phyloP scores from a whole-genome alignment of 1,284 basidiomycete genomes.

The Sporisorium exsertum region DNA sequence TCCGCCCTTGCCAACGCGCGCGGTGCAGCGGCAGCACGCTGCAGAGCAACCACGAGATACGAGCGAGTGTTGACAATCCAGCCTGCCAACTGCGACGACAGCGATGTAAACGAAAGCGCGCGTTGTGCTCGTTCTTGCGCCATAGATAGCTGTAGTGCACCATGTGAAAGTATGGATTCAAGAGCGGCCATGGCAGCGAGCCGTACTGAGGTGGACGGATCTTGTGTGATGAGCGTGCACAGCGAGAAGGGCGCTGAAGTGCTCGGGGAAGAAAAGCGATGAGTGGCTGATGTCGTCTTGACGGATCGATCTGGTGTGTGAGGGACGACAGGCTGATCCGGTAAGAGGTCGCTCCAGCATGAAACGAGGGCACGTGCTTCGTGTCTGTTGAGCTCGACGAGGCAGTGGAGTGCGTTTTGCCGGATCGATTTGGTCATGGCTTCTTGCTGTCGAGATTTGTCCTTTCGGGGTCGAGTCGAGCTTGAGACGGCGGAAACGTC shows the following conservation, averaged over 20 bases:
- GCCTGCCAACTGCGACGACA: slow-evolving; percentile 36
- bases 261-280: slow-evolving; percentile 8
- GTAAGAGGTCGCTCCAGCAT: slow-evolving; percentile 29
- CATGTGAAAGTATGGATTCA: slow-evolving; percentile 23
- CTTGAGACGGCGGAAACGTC: slow-evolving; percentile 34
- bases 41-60: slow-evolving; percentile 23
- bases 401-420: slow-evolving; percentile 33
- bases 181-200: slow-evolving; percentile 30
- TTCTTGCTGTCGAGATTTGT: slow-evolving; percentile 30
- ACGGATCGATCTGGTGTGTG: background rate
- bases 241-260: slow-evolving; percentile 11
- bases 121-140: slow-evolving; percentile 39
- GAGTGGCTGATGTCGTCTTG: background rate
- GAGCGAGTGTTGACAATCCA: slow-evolving; percentile 44
- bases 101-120: slow-evolving; percentile 36
- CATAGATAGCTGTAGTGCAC: slow-evolving; percentile 29
- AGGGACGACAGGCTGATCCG: slow-evolving; percentile 14
- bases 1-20: slow-evolving; percentile 1
- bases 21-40: slow-evolving; percentile 14
- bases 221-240: slow-evolving; percentile 26
- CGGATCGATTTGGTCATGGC: slow-evolving; percentile 28
- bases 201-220: slow-evolving; percentile 28
- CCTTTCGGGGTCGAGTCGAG: slow-evolving; percentile 10
- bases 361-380: slow-evolving; percentile 18
- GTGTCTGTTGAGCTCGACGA: slow-evolving; percentile 33